Conservation (phyloP, 306 rosid species). For the Sphenostylis stenocarpa region DNA sequence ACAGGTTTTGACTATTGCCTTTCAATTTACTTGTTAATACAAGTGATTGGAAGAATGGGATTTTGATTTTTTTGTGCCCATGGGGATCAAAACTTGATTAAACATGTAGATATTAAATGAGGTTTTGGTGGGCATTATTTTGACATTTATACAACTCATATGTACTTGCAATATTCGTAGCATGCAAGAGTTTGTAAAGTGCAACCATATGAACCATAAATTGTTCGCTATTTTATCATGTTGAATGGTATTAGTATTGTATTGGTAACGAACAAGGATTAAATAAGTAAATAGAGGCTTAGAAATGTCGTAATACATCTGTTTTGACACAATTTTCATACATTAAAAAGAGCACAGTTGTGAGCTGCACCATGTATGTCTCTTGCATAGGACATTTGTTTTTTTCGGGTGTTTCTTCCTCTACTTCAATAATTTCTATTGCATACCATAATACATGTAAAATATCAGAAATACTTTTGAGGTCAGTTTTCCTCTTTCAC, state of each 20-base stretch:
- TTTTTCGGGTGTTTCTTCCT: too few relatives aligned
- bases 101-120: neutral
- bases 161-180: neutral
- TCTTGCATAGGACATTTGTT: too few relatives aligned
- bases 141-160: neutral
- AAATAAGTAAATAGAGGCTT: neutral
- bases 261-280: neutral
- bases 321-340: neutral
- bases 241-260: neutral
- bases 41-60: conserved; percentile 3
- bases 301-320: neutral
- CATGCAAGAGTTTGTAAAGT: neutral
- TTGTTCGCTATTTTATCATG: neutral
- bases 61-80: conserved; percentile 16
- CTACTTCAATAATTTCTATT: too few relatives aligned
- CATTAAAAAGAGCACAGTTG: too few relatives aligned
- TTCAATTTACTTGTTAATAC: conserved; percentile 8
- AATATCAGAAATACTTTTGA: too few relatives aligned
- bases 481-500: too few relatives aligned
- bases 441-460: too few relatives aligned
- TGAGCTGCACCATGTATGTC: too few relatives aligned
- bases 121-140: conserved; percentile 2
- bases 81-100: neutral
- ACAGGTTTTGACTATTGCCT: conserved; percentile 21
- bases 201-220: neutral